Percentiles rank a stretch among this genome's conserved stretches.
phyloP scores from a whole-genome alignment of 176 grass and related monocot genomes.

The Hyparrhenia diplandra region DNA sequence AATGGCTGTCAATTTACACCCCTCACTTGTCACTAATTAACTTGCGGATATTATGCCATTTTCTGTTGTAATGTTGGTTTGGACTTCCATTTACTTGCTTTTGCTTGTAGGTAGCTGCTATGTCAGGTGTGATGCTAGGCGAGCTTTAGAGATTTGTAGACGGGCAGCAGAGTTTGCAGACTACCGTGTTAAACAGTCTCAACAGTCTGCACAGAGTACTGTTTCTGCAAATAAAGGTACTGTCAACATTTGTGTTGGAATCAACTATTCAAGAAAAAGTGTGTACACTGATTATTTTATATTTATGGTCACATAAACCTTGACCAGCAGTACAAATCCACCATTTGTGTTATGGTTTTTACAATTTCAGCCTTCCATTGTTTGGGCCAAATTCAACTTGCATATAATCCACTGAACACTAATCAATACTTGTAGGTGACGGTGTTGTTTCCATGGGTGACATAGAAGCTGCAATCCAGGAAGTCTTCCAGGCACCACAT shows the following conservation, averaged over 20 bases:
- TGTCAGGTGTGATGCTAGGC: constrained; percentile 98
- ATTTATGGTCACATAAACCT: constrained; percentile 2
- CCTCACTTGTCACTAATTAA: not conserved
- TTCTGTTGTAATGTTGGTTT: constrained; percentile 1
- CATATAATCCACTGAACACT: constrained; percentile 7
- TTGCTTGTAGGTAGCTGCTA: constrained; percentile 83
- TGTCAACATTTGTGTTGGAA: constrained; percentile 1
- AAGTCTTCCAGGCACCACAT: constrained; percentile 97
- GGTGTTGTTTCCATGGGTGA: constrained; percentile 75
- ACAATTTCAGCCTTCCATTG: not conserved
- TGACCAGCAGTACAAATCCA: not conserved
- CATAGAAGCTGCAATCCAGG: constrained; percentile 80
- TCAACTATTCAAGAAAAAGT: not conserved
- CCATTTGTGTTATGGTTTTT: not conserved
- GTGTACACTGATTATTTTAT: constrained; percentile 13
- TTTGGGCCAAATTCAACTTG: not conserved
- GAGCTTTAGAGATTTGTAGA: constrained; percentile 91
- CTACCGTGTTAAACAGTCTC: constrained; percentile 63
- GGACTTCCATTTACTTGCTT: not conserved
- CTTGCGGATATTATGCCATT: not conserved
- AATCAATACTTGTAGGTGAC: constrained; percentile 49
- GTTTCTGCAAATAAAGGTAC: constrained; percentile 37
- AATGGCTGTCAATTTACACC: not conserved
- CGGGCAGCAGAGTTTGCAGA: constrained; percentile 83
- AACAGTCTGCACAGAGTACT: constrained; percentile 17